Evolutionary conservation across 176 grass and related monocot genomes (phyloP).

Genomic region (Puccinellia tenuiflora): DNA sequence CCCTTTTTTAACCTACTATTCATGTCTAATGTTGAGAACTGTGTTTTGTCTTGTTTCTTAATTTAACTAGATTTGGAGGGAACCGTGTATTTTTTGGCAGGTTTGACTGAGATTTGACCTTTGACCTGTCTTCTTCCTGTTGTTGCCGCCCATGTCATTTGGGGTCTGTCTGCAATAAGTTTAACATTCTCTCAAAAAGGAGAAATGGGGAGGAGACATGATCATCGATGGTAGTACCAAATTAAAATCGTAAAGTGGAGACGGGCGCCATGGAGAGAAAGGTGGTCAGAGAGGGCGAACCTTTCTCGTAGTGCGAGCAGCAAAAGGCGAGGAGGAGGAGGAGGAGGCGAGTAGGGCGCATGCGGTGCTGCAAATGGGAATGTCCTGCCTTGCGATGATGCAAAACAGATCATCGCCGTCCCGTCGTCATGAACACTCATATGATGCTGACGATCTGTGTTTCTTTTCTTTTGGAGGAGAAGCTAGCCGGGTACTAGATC

Average conservation of each 20-base stretch:
- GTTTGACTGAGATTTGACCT: not conserved
- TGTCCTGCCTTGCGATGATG: not conserved
- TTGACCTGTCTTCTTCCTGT: too few species aligned
- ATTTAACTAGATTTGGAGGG: not conserved
- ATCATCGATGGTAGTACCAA: not conserved
- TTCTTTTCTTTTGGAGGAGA: not conserved
- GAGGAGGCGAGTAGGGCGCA: not conserved
- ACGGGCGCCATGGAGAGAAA: too few species aligned
- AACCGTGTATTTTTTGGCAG: not conserved
- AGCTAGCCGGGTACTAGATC: not conserved
- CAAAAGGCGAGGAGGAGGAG: not conserved
- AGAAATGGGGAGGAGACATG: not conserved
- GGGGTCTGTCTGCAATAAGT: not conserved
- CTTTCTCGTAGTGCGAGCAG: not conserved
- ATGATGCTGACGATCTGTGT: not conserved
- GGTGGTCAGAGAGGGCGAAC: not conserved
- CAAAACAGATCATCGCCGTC: not conserved
- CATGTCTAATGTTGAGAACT: not conserved
- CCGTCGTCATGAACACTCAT: not conserved
- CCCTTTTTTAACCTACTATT: not conserved
- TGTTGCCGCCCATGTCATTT: not conserved
- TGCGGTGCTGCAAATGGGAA: not conserved
- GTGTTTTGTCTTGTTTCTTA: not conserved
- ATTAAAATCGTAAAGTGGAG: not conserved
- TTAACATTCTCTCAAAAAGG: not conserved